Evolutionary conservation across 495 filamentous ascomycete genomes (phyloP).

Genomic region (Geoglossum glabrum): DNA sequence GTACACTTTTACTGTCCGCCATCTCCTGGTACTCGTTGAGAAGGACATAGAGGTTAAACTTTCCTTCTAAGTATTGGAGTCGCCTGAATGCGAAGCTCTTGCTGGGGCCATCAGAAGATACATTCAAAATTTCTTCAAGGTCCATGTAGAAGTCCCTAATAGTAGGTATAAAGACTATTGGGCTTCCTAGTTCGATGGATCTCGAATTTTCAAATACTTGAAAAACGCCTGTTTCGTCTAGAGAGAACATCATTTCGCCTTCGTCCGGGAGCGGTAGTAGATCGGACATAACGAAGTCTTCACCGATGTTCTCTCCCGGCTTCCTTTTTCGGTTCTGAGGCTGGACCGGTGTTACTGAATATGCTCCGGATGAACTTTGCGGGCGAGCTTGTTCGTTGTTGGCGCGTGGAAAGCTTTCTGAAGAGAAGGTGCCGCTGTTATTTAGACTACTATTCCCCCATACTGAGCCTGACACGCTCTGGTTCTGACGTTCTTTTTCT

Average conservation of each 20-base stretch:
- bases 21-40: slow-evolving; percentile 95
- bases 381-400: slow-evolving; percentile 7
- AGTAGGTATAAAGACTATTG: slow-evolving; percentile 64
- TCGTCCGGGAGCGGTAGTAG: slow-evolving; percentile 45
- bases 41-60: slow-evolving; percentile 81
- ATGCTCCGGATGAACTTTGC: not conserved
- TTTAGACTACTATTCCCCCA: slow-evolving; percentile 28
- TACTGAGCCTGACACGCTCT: slow-evolving; percentile 13
- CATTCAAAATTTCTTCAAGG: slow-evolving; percentile 61
- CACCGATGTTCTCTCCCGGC: slow-evolving; percentile 75
- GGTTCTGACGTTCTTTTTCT: slow-evolving; percentile 28
- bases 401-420: slow-evolving; percentile 6
- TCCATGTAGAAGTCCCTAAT: slow-evolving; percentile 90
- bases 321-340: slow-evolving; percentile 43
- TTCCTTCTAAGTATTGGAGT: slow-evolving; percentile 85
- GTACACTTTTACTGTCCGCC: slow-evolving; percentile 90
- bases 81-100: slow-evolving; percentile 94
- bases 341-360: not conserved
- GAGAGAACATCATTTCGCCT: slow-evolving; percentile 48
- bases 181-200: slow-evolving; percentile 37
- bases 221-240: slow-evolving; percentile 74
- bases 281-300: slow-evolving; percentile 72
- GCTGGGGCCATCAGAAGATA: slow-evolving; percentile 83
- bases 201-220: slow-evolving; percentile 62
- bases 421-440: slow-evolving; percentile 31